These are phyloP conservation scores for Sphaerostilbella broomeana DNA, from an alignment of 2,329 filamentous ascomycete genomes.

Conservation along the genomic window DNA sequence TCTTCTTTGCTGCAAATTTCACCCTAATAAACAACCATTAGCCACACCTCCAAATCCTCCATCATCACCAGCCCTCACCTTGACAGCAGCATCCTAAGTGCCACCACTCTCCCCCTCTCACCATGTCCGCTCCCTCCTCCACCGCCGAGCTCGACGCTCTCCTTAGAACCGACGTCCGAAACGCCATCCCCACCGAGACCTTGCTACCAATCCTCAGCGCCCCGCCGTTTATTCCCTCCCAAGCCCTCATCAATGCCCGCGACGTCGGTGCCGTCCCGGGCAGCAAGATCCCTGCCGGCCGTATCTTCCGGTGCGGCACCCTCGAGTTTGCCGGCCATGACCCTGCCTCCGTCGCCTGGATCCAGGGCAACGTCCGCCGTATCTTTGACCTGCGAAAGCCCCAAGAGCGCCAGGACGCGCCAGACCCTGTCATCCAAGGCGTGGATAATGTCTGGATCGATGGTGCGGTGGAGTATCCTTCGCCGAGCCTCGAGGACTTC, in stretches of 20 bases:
- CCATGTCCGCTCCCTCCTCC: conserved; percentile 16
- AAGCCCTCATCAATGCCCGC: conserved; percentile 45
- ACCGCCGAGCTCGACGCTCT: conserved; percentile 30
- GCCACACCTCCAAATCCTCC: not conserved
- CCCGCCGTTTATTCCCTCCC: conserved; percentile 41
- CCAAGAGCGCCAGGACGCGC: conserved; percentile 35
- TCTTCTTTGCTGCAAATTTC: no score
- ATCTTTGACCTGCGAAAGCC: conserved; percentile 47
- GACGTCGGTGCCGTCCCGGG: conserved; percentile 42
- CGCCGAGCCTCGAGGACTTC: conserved; percentile 35
- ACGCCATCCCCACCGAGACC: conserved; percentile 31
- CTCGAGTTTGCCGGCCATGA: conserved; percentile 28
- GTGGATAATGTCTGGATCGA: conserved; percentile 41
- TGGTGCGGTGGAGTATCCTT: conserved; percentile 28
- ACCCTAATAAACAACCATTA: no score
- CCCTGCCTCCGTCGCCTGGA: conserved; percentile 27
- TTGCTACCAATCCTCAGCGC: conserved; percentile 31
- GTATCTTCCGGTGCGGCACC: conserved; percentile 42
- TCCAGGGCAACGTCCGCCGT: conserved; percentile 33
- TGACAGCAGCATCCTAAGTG: not conserved
- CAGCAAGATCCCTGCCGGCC: conserved; percentile 34
- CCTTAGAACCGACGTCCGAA: conserved; percentile 34
- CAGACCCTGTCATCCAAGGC: conserved; percentile 38
- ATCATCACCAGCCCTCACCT: not conserved
- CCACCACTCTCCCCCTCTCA: not conserved